phyloP scores from a whole-genome alignment of 208 protist genomes.

The Trypanosoma rangeli region DNA sequence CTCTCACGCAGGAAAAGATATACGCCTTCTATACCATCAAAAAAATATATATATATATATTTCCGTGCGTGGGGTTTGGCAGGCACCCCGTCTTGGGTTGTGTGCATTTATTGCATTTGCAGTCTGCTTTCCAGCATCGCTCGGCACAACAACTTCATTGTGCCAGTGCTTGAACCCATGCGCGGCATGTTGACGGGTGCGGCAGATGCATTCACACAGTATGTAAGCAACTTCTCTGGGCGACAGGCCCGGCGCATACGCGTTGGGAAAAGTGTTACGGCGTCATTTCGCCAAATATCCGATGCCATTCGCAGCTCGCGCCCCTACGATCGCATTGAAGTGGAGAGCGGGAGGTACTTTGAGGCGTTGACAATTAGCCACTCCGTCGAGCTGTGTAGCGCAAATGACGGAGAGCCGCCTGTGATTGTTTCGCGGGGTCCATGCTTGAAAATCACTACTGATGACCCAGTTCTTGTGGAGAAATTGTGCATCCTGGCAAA shows the following conservation, averaged over 20 bases:
- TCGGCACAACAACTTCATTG: not conserved
- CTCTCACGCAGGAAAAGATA: not conserved
- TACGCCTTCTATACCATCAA: not conserved
- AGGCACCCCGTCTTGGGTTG: not conserved
- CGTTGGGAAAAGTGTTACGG: constrained; percentile 37
- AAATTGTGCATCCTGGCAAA: constrained; percentile 30
- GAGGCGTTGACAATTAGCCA: constrained; percentile 37
- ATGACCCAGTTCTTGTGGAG: constrained; percentile 37
- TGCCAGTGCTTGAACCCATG: not conserved
- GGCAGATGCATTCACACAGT: constrained; percentile 18
- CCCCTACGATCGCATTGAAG: constrained; percentile 47
- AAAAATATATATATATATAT: not conserved
- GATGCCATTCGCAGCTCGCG: constrained; percentile 39
- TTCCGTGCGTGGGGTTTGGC: not conserved
- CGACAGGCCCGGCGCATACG: constrained; percentile 29
- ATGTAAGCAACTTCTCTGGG: constrained; percentile 35
- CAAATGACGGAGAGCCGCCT: constrained; percentile 34
- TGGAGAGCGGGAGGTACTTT: constrained; percentile 53
- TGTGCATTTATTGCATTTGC: not conserved
- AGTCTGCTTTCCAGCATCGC: not conserved
- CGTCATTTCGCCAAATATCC: constrained; percentile 36
- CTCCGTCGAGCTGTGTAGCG: constrained; percentile 37
- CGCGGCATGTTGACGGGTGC: not conserved
- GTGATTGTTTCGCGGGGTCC: constrained; percentile 35
- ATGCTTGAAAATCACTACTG: constrained; percentile 34